phyloP scores from a whole-genome alignment of 768 basidiomycete species.

The Kwoniella mangroviensis region DNA sequence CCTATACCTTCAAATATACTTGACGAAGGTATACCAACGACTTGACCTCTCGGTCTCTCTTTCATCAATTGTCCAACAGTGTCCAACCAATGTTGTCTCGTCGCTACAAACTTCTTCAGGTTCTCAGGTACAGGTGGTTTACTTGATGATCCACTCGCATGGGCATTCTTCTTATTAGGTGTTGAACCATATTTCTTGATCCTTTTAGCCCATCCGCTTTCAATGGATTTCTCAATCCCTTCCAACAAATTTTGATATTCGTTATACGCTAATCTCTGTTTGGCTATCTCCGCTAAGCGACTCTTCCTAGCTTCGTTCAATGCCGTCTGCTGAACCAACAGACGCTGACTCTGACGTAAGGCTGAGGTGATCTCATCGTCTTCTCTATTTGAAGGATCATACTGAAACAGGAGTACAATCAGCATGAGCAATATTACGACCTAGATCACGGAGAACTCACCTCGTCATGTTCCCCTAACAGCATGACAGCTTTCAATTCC shows the following conservation, averaged over 20 bases:
- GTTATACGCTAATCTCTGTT: conserved; percentile 85
- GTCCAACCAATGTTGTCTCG: conserved; percentile 78
- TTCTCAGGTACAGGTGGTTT: conserved; percentile 52
- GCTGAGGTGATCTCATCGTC: conserved; percentile 88
- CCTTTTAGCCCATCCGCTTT: conserved; percentile 72
- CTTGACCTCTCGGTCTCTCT: conserved; percentile 66
- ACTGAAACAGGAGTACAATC: conserved; percentile 32
- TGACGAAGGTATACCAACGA: conserved; percentile 39
- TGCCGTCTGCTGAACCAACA: conserved; percentile 74
- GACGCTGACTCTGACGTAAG: conserved; percentile 82
- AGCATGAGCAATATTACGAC: background rate
- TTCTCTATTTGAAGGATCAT: conserved; percentile 64
- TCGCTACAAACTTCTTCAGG: conserved; percentile 66
- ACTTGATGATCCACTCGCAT: conserved; percentile 49
- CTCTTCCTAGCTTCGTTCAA: conserved; percentile 82
- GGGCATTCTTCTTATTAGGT: conserved; percentile 45
- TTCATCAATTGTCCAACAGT: conserved; percentile 76
- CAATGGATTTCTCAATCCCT: conserved; percentile 82
- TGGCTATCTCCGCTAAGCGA: conserved; percentile 74
- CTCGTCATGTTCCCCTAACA: conserved; percentile 62
- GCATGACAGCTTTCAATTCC: conserved; percentile 59
- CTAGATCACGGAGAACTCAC: conserved; percentile 62
- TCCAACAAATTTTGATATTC: conserved; percentile 87
- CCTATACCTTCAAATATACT: conserved; percentile 70
- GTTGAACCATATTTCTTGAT: conserved; percentile 70